Base-by-base conservation (phyloP, 1,284 basidiomycete genomes). In the Amylostereum areolatum region DNA sequence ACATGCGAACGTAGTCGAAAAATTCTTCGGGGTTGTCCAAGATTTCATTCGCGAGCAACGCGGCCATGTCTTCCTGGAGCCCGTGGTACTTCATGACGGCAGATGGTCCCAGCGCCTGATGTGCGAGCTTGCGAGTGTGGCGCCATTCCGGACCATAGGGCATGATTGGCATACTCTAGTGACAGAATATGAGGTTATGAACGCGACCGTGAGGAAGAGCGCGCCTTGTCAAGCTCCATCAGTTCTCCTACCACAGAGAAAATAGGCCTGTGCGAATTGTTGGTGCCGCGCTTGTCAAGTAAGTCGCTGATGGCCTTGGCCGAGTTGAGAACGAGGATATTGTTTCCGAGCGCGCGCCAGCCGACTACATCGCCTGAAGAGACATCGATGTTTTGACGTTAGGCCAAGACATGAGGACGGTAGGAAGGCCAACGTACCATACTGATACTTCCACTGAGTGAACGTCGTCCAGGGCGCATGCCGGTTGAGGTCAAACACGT, bases 121-220 rank as follows among this genome's bases (percentile, higher is more conserved):
- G 59, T 6, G 56, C 48, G 29, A 66, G 46, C 47, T 51, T 64
- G 3, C 65, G 47, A 6, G 59, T 58, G 12, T 44, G 44, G 37
- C 55, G 56, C 64, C 65, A 62, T 49, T 57, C 56, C 11, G 52
- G 43, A 9, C 58, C 56, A 24, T 64, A 64, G 12, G 51, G 54
- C 5, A 59, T 49, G 12, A 65, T 46, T 4, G 50, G 29, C 48
- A 61, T 55, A 30, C 58, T 57, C 64, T 64, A 29, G 18, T 47
- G n/a, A n/a, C 12, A 24, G 11, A 33, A 35, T 25, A 11, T 24
- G 12, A 24, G 5, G 11, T 12, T 27, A 5, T 41, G 9, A 8
- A 31, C 11, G n/a, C 4, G 4, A 12, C n/a, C 11, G 24, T 27
- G 31, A 25, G 11, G 10, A 35, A 11, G 24, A 18, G 11, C 34